Percentiles rank a stretch among this genome's conserved stretches.
phyloP scores from a whole-genome alignment of 768 basidiomycete genomes.

The Tylopilus balloui region DNA sequence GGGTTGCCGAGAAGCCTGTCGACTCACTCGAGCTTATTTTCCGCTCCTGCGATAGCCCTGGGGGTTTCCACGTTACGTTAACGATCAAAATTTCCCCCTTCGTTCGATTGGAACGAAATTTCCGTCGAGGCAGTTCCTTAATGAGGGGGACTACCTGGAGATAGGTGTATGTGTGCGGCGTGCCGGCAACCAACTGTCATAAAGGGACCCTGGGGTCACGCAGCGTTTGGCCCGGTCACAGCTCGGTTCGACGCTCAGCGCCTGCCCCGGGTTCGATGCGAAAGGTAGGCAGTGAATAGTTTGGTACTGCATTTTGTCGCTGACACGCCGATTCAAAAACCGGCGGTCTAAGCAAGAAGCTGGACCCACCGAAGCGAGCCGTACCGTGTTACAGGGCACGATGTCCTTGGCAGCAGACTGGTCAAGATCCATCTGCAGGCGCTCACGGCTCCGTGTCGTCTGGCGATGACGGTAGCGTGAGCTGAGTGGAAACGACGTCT shows the following conservation, averaged over 20 bases:
- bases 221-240: neutral
- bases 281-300: neutral
- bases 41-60: conserved; percentile 15
- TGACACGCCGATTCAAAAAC: neutral
- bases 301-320: neutral
- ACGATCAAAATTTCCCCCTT: conserved; percentile 9
- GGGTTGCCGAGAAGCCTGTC: conserved; percentile 9
- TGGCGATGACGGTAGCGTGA: conserved; percentile 16
- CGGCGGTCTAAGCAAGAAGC: neutral
- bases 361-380: neutral
- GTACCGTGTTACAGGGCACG: neutral
- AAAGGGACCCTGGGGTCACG: conserved; percentile 15
- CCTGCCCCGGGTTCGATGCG: neutral
- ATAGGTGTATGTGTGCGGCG: conserved; percentile 15
- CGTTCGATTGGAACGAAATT: conserved; percentile 11
- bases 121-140: conserved; percentile 13
- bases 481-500: conserved; percentile 7
- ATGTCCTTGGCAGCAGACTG: neutral
- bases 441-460: neutral
- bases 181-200: conserved; percentile 21
- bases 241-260: neutral
- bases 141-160: conserved; percentile 15
- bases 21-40: conserved; percentile 11
- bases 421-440: conserved; percentile 13
- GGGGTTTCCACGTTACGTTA: conserved; percentile 27